Conservation (phyloP, 116 monocot species). For the Cymodocea nodosa region DNA sequence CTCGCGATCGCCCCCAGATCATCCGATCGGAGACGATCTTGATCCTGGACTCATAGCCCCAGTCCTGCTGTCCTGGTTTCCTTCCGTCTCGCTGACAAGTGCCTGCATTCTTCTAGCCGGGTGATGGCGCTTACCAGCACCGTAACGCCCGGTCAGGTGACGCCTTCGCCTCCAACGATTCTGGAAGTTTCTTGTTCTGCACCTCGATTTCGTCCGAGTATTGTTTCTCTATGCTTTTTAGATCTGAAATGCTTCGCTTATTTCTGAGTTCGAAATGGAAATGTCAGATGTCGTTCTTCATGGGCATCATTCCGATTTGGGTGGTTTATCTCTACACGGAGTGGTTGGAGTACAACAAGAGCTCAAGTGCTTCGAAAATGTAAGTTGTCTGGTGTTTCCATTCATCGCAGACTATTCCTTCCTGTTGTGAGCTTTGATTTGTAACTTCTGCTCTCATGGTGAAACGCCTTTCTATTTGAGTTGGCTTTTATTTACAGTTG, state of each 20-base stretch:
- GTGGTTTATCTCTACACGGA: constrained; percentile 61
- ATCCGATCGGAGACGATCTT: no score
- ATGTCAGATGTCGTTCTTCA: constrained; percentile 31
- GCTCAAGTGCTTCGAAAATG: constrained; percentile 31
- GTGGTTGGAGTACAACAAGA: constrained; percentile 42
- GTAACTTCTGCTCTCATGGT: no score
- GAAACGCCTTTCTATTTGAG: no score
- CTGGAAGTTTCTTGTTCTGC: background rate
- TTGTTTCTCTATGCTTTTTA: background rate
- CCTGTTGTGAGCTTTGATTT: no score
- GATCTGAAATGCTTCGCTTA: background rate
- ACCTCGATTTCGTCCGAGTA: background rate
- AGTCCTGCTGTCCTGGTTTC: no score
- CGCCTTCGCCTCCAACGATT: background rate
- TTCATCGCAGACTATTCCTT: no score
- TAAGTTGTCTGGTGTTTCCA: constrained; percentile 14
- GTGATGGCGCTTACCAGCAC: constrained; percentile 8
- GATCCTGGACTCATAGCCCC: no score
- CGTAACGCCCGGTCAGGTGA: constrained; percentile 13
- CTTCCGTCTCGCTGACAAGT: no score
- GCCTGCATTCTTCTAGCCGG: no score
- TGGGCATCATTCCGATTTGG: constrained; percentile 56
- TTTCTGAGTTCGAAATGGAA: background rate
- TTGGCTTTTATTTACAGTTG: no score
- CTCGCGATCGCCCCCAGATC: no score